Conservation (phyloP, 2,329 filamentous ascomycete species). For the Periconia sp. region DNA sequence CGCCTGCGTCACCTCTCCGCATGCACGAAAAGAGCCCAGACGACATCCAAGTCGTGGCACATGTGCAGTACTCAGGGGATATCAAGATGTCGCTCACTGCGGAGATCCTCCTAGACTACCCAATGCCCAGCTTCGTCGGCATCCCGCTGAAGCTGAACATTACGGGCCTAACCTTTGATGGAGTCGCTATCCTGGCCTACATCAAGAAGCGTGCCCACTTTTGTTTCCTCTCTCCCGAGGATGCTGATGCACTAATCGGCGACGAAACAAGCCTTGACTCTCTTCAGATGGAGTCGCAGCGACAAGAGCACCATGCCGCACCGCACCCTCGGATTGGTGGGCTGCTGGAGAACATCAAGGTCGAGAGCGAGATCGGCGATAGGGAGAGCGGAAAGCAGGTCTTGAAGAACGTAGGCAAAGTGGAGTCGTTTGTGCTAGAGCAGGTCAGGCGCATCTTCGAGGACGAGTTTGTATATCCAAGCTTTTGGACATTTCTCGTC, state of each 20-base stretch:
- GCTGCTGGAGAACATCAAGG: conserved; percentile 87
- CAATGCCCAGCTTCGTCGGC: conserved; percentile 97
- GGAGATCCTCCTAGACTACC: conserved; percentile 95
- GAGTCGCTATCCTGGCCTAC: conserved; percentile 88
- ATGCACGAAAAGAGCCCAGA: conserved; percentile 78
- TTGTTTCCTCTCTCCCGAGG: conserved; percentile 91
- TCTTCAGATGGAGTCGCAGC: conserved; percentile 29
- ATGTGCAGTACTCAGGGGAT: conserved; percentile 87
- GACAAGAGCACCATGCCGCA: conserved; percentile 28
- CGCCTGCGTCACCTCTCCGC: conserved; percentile 52
- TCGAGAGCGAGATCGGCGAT: conserved; percentile 97
- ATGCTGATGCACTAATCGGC: conserved; percentile 73
- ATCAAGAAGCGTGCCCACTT: conserved; percentile 90
- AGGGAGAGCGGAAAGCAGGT: conserved; percentile 91
- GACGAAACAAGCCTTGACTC: conserved; percentile 47
- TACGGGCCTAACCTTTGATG: conserved; percentile 93
- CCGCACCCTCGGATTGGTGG: conserved; percentile 67
- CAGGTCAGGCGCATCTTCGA: conserved; percentile 97
- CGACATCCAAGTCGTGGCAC: conserved; percentile 91
- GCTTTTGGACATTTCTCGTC: conserved; percentile 96
- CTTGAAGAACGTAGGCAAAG: conserved; percentile 97
- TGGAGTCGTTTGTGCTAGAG: conserved; percentile 95
- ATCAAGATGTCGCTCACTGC: conserved; percentile 88
- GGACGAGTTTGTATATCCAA: conserved; percentile 97
- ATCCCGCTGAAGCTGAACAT: conserved; percentile 95